Conservation (phyloP, 306 rosid genomes). For the Cyamopsis tetragonoloba region DNA sequence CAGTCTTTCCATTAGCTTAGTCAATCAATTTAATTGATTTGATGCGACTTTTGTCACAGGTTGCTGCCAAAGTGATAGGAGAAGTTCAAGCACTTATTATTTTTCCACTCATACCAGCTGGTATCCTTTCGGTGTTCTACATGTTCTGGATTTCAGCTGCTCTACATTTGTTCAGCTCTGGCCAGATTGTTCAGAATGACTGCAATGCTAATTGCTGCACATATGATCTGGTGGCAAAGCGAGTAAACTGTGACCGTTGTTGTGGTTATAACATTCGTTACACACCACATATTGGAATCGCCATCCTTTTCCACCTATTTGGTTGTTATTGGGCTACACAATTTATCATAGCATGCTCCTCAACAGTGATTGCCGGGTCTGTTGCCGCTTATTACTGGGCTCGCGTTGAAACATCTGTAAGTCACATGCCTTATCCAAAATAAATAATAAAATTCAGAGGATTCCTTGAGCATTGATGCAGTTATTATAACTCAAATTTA, state of each 20-base stretch:
- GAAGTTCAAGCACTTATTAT: slow-evolving; percentile 92
- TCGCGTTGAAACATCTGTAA: slow-evolving; percentile 79
- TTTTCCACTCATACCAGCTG: slow-evolving; percentile 76
- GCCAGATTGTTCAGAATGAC: slow-evolving; percentile 73
- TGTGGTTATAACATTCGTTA: slow-evolving; percentile 89
- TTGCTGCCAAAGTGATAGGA: slow-evolving; percentile 96
- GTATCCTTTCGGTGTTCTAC: slow-evolving; percentile 78
- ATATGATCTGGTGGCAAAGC: slow-evolving; percentile 69
- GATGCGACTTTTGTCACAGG: slow-evolving; percentile 46
- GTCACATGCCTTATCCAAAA: slow-evolving; percentile 34
- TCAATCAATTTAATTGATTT: slow-evolving; percentile 11
- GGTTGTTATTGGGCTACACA: slow-evolving; percentile 97
- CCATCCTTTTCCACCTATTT: slow-evolving; percentile 89
- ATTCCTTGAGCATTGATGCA: slow-evolving; percentile 1
- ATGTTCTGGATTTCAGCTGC: slow-evolving; percentile 97
- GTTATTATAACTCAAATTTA: slow-evolving; percentile 6
- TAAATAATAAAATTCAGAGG: not conserved
- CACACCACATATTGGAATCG: slow-evolving; percentile 84
- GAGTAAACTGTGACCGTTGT: slow-evolving; percentile 79
- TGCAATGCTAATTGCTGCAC: slow-evolving; percentile 90
- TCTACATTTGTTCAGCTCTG: slow-evolving; percentile 89
- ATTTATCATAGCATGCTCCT: slow-evolving; percentile 80
- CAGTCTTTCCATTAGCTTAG: not conserved
- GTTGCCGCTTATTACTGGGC: slow-evolving; percentile 98
- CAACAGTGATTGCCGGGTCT: slow-evolving; percentile 89